phyloP scores from a whole-genome alignment of 2,329 filamentous ascomycete species.

The Daldinia sp. region DNA sequence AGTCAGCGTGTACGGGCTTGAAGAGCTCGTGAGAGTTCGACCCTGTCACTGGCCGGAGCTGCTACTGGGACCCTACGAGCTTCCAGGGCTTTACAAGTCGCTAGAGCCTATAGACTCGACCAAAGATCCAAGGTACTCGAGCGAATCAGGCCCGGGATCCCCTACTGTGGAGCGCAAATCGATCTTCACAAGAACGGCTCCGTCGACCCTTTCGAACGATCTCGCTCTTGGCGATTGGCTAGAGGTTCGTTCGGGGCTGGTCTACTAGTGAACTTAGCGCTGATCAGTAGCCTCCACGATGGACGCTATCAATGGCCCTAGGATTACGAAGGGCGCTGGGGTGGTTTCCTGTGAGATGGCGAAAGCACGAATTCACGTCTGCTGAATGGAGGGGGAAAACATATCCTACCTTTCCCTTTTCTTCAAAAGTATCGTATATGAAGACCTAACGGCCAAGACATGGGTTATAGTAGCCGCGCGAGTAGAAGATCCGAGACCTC shows the following conservation, averaged over 20 bases:
- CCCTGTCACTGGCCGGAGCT: slow-evolving; percentile 23
- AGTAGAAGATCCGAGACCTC: slow-evolving; percentile 20
- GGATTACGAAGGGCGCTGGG: slow-evolving; percentile 23
- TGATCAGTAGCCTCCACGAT: slow-evolving; percentile 33
- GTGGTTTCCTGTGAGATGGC: slow-evolving; percentile 8
- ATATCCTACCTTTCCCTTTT: background rate
- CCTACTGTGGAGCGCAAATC: slow-evolving; percentile 31
- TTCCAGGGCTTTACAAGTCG: slow-evolving; percentile 1
- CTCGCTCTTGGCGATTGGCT: slow-evolving; percentile 35
- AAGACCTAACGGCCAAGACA: slow-evolving; percentile 12
- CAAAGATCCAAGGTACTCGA: slow-evolving; percentile 3
- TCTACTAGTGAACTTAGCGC: slow-evolving; percentile 29
- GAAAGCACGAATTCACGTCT: slow-evolving; percentile 19
- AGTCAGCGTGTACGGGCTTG: slow-evolving; percentile 24
- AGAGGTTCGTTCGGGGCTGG: slow-evolving; percentile 21
- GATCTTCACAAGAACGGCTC: slow-evolving; percentile 35
- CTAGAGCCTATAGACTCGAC: slow-evolving; percentile 24
- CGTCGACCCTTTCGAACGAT: slow-evolving; percentile 35
- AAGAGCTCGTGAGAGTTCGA: slow-evolving; percentile 13
- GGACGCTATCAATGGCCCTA: slow-evolving; percentile 12
- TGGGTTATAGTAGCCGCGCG: slow-evolving; percentile 23
- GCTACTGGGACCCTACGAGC: slow-evolving; percentile 21
- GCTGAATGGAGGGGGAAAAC: slow-evolving; percentile 8
- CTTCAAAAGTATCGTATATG: background rate
- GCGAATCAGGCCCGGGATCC: slow-evolving; percentile 29